Evolutionary conservation across 169 alveolate species (phyloP), one percentile per base, ranked within the genome.

Genomic region (Plasmodium ovale): DNA sequence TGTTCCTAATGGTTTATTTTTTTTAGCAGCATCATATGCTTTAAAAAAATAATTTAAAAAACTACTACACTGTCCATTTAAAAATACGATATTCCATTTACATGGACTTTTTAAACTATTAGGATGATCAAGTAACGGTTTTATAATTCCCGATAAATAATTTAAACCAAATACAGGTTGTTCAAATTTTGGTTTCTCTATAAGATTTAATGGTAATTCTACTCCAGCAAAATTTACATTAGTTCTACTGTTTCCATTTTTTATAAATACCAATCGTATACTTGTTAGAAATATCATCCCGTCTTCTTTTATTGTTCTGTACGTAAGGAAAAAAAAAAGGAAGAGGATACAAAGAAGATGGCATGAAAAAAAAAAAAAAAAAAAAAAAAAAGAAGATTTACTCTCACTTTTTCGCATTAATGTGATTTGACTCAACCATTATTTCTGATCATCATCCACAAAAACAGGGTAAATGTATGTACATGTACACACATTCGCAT

Each of bases 101-200:
- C 91, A 85, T 7, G 87, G 29, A 42, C 85, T 69, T 12, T 39
- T 54, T 49, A 85, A 47, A 58, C 87, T 69, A 60, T 85, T 85
- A 21, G 91, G 91, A 33, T 69, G 59, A 19, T 85, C 87, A 6
- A 85, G 2, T 70, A 49, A 58, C 23, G 91, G 91, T 16, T 59
- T 85, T 27, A 85, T 51, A 23, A 69, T 60, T 21, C 91, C 91
- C 9, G 87, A 44, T 5, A 85, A 39, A 27, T 85, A 69, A 69
- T 85, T 85, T 51, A 68, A 25, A 4, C 91, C 91, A 85, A 85
- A 85, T 16, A 85, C 87, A 5, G 91, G 91, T 10, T 85, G 91
- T 58, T 85, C 91, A 85, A 85, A 85, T 58, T 68, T 85, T 9
- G 74, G 87, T 25, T 85, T 68, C n/a, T 85, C 91, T 25, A 85